Conservation (phyloP, 2,329 filamentous ascomycete genomes). For the Diaporthe australafricana region DNA sequence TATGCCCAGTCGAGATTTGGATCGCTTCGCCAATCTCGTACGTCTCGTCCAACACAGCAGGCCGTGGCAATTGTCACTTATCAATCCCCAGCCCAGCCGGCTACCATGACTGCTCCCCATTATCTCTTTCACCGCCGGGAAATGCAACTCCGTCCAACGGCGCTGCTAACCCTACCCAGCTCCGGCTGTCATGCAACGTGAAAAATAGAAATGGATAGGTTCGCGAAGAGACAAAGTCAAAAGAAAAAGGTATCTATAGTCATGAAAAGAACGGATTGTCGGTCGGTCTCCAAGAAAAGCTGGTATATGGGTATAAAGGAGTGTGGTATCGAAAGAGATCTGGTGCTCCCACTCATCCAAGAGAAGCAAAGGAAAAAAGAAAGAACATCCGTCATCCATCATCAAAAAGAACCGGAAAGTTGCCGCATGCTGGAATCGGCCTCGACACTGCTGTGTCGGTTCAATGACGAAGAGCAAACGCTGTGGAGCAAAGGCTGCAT, state of each 20-base stretch:
- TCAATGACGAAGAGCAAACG: slow-evolving; percentile 15
- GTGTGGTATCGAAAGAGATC: slow-evolving; percentile 36
- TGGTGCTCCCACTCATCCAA: slow-evolving; percentile 28
- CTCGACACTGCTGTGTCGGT: background rate
- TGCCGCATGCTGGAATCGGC: background rate
- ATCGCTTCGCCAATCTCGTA: background rate
- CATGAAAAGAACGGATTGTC: slow-evolving; percentile 31
- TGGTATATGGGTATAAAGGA: slow-evolving; percentile 35
- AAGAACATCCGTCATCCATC: slow-evolving; percentile 35
- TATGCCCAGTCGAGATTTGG: no score
- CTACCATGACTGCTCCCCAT: background rate
- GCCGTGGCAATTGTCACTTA: no score
- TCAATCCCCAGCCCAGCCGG: background rate
- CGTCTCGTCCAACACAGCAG: background rate
- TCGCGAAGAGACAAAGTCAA: slow-evolving; percentile 4
- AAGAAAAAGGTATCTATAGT: slow-evolving; percentile 29
- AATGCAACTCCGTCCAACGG: background rate
- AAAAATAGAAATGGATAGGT: slow-evolving; percentile 13
- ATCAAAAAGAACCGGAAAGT: slow-evolving; percentile 31
- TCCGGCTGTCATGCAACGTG: background rate
- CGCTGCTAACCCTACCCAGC: background rate
- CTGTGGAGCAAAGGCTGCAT: slow-evolving; percentile 22
- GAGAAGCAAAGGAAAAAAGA: slow-evolving; percentile 9
- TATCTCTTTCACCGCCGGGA: background rate
- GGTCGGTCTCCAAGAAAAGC: slow-evolving; percentile 31